Conservation (phyloP, 805 yeast species). For the Hanseniaspora pseudoguilliermondii region DNA sequence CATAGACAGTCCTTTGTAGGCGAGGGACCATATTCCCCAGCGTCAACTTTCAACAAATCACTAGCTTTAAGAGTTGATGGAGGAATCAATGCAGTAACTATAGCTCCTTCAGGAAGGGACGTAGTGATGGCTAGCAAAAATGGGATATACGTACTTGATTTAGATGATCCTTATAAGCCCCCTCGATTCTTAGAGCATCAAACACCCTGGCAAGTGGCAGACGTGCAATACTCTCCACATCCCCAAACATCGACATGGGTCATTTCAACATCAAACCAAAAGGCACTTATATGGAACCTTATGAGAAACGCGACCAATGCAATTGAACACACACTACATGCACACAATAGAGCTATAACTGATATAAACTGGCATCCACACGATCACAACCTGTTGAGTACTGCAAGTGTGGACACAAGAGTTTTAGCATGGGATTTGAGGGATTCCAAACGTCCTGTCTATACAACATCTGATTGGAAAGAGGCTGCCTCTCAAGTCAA, state of each 20-base stretch:
- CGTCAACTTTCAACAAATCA: constrained; percentile 60
- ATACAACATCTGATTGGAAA: constrained; percentile 82
- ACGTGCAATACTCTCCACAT: constrained; percentile 97
- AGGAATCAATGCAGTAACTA: constrained; percentile 80
- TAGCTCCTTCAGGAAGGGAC: constrained; percentile 82
- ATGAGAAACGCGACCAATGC: constrained; percentile 58
- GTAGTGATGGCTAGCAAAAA: constrained; percentile 73
- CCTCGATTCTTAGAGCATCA: constrained; percentile 88
- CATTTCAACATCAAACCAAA: constrained; percentile 86
- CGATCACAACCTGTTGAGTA: constrained; percentile 77
- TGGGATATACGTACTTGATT: constrained; percentile 80
- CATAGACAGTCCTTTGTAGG: constrained; percentile 15
- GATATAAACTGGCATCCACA: constrained; percentile 87
- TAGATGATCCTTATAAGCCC: constrained; percentile 89
- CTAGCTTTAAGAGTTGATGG: constrained; percentile 80
- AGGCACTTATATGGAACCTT: constrained; percentile 89
- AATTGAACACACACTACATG: constrained; percentile 75
- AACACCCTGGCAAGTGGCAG: constrained; percentile 97
- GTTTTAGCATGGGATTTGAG: constrained; percentile 87
- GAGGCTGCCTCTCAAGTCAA: constrained; percentile 92
- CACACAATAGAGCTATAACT: constrained; percentile 85
- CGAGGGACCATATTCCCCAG: constrained; percentile 31
- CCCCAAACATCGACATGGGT: constrained; percentile 77
- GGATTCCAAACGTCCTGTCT: constrained; percentile 58
- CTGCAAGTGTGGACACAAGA: constrained; percentile 84